phyloP scores from a whole-genome alignment of 352 stramenopile genomes.

The Phytophthora ohioensis region DNA sequence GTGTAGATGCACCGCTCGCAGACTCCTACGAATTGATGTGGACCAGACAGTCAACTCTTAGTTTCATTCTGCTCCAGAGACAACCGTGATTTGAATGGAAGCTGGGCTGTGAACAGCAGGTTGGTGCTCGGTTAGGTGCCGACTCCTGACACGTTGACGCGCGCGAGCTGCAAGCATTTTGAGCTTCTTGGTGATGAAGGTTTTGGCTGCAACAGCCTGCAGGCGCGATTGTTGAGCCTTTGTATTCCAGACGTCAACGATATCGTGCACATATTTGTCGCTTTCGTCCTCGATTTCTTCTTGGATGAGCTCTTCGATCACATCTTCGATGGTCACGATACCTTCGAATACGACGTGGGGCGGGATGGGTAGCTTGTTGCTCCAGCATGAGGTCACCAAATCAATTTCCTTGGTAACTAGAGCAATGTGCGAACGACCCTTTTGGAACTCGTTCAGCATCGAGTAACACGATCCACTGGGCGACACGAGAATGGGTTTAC shows the following conservation, averaged over 20 bases:
- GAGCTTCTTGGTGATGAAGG: slow-evolving; percentile 62
- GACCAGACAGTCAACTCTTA: slow-evolving; percentile 5
- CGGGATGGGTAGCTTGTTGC: slow-evolving; percentile 36
- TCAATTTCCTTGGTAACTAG: slow-evolving; percentile 71
- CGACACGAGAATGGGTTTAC: slow-evolving; percentile 82
- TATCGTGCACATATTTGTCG: slow-evolving; percentile 76
- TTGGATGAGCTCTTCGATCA: slow-evolving; percentile 92
- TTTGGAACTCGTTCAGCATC: slow-evolving; percentile 94
- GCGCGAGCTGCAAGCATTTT: slow-evolving; percentile 64
- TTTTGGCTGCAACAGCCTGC: slow-evolving; percentile 41
- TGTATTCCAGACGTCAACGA: slow-evolving; percentile 64
- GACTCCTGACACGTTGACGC: slow-evolving; percentile 51
- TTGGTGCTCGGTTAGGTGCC: slow-evolving; percentile 15
- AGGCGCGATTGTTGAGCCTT: slow-evolving; percentile 48
- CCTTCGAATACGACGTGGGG: slow-evolving; percentile 76
- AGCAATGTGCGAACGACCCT: slow-evolving; percentile 85
- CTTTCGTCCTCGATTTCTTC: slow-evolving; percentile 94
- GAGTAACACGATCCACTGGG: slow-evolving; percentile 88
- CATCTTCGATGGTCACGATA: slow-evolving; percentile 94
- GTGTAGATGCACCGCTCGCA: no score
- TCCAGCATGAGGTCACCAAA: slow-evolving; percentile 57
- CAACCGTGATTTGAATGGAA: slow-evolving; percentile 26
- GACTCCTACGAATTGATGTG: no score
- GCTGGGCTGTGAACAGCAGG: neutral
- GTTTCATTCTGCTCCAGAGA: slow-evolving; percentile 9